Evolutionary conservation across 2,329 filamentous ascomycete species (phyloP).

Genomic region (Fusarium tricinctum): DNA sequence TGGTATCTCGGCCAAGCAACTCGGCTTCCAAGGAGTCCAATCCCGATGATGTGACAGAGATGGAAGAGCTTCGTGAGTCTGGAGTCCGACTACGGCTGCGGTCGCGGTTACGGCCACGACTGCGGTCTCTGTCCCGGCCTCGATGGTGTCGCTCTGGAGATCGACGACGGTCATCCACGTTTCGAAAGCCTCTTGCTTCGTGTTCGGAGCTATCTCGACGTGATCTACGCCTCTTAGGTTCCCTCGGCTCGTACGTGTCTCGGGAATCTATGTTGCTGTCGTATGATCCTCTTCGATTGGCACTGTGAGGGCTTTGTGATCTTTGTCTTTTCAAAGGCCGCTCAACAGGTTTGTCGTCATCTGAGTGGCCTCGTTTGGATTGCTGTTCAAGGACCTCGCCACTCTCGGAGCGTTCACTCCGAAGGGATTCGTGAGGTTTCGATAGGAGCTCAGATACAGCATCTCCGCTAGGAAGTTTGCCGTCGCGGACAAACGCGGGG

Average conservation of each 20-base stretch:
- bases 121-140: slow-evolving; percentile 30
- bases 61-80: slow-evolving; percentile 51
- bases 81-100: slow-evolving; percentile 42
- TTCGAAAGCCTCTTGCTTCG: slow-evolving; percentile 19
- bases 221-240: slow-evolving; percentile 26
- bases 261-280: slow-evolving; percentile 10
- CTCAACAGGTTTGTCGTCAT: slow-evolving; percentile 30
- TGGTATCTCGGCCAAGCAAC: slow-evolving; percentile 54
- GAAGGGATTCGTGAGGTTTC: slow-evolving; percentile 17
- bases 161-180: slow-evolving; percentile 31
- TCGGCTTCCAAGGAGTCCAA: slow-evolving; percentile 58
- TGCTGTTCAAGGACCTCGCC: slow-evolving; percentile 31
- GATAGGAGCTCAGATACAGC: slow-evolving; percentile 32
- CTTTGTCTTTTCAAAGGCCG: slow-evolving; percentile 41
- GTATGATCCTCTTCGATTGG: slow-evolving; percentile 17
- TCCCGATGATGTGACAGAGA: slow-evolving; percentile 54
- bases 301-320: slow-evolving; percentile 33
- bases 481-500: slow-evolving; percentile 57
- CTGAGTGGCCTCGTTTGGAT: slow-evolving; percentile 33
- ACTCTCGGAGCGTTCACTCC: slow-evolving; percentile 38
- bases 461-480: slow-evolving; percentile 44
- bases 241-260: slow-evolving; percentile 30
- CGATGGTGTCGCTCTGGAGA: slow-evolving; percentile 36
- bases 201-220: slow-evolving; percentile 34
- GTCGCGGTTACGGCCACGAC: slow-evolving; percentile 27